Base-by-base conservation (phyloP, 495 filamentous ascomycete species). In the Neurospora africana region DNA sequence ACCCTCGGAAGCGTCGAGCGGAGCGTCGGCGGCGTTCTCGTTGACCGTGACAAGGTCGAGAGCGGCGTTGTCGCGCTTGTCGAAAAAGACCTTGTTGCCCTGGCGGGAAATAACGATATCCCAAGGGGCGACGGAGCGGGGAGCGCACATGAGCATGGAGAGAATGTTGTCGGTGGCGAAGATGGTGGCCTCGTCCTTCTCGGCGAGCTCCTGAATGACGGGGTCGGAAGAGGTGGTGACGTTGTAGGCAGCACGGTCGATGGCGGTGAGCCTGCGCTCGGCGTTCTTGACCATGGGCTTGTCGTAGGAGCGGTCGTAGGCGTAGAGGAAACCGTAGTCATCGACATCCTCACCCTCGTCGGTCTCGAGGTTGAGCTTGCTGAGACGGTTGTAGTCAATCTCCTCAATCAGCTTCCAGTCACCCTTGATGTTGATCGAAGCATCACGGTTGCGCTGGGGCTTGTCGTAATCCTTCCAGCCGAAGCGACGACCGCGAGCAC, bases 401-500 rank as follows among this genome's bases (percentile, higher is more conserved):
- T 99, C 96, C 84, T 99, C 96, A 58, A 98, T 84, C 84, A 99
- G 89, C 76, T 89, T 88, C 95, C 95, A 99, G 77, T 97, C 94
- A 21, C 94, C 87, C 81, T 94, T 94, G 81, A 98, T 92, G 80
- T 92, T 93, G 79, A 99, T 91, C 38, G 93, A 97, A 9, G 95
- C 90, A 84, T 99, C 95, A 71, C 95, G 92, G 78, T 95, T 98
- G 75, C 95, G 90, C 83, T 95, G 90, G 41, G 95, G 95, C 89
- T 98, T 99, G 84, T 99, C 95, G 79, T 93, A 97, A 80, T 99
- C 95, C 82, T 95, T 97, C 94, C 95, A 98, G 78, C 95, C 96
- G 79, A 97, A 98, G 67, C 96, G 88, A 73, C 95, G 89, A 37
- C 90, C 88, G 69, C 89, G 78, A 17, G 83, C 85, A n/a, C 84